A percentile compares a stretch with the other conserved stretches of the same genome.
These are phyloP conservation scores for Saussurea involucrata DNA, from an alignment of 129 eudicot species.

Conservation along the genomic window DNA sequence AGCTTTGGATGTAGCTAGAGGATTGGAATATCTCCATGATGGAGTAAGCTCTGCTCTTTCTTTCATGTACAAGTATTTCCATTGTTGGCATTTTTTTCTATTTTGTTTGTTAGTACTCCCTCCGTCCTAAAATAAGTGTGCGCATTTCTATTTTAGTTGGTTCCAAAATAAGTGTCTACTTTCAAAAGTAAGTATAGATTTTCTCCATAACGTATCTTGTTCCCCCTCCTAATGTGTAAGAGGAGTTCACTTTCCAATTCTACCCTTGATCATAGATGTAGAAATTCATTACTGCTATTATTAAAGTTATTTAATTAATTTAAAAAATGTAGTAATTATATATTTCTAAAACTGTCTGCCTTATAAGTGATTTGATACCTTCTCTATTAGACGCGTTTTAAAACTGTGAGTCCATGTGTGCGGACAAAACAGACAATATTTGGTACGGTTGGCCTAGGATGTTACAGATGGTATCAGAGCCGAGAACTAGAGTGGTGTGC, in stretches of 20 bases:
- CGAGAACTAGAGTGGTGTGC: no score
- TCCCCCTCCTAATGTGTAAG: not conserved
- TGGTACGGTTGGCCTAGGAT: no score
- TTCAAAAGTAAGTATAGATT: not conserved
- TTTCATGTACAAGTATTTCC: not conserved
- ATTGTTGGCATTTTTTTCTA: not conserved
- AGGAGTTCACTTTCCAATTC: not conserved
- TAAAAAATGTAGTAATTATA: not conserved
- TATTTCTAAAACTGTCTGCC: no score
- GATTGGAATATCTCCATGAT: conserved; percentile 98
- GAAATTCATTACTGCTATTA: not conserved
- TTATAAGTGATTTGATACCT: no score
- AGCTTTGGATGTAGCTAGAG: conserved; percentile 93
- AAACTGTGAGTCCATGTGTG: no score
- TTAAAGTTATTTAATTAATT: not conserved
- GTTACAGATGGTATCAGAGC: no score
- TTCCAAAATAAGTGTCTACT: not conserved
- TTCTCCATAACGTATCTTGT: not conserved
- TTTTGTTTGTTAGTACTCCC: not conserved
- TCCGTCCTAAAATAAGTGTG: not conserved
- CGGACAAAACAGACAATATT: no score
- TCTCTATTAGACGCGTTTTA: no score
- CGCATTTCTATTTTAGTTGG: not conserved
- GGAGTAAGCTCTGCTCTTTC: conserved; percentile 56
- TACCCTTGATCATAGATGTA: not conserved